These are phyloP conservation scores for Fallopia convolvulus DNA, from an alignment of 148 eudicot genomes.

Conservation along the genomic window DNA sequence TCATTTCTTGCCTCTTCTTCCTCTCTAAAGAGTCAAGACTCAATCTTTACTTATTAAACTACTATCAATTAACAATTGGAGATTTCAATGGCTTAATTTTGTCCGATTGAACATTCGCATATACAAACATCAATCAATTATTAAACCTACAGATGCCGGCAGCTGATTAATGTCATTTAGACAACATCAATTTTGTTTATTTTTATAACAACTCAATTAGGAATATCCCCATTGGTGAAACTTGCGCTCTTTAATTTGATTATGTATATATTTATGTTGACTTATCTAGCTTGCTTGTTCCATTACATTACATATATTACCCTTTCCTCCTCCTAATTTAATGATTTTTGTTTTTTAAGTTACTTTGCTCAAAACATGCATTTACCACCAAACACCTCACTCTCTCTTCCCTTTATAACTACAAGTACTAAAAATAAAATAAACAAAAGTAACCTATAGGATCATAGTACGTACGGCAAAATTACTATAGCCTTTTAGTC, in stretches of 20 bases:
- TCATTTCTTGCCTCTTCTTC: slow-evolving; percentile 22
- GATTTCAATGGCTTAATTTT: neutral
- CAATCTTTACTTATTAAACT: slow-evolving; percentile 21
- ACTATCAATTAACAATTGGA: neutral
- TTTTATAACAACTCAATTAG: too few relatives aligned
- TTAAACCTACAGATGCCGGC: neutral
- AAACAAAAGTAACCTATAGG: neutral
- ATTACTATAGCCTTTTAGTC: neutral
- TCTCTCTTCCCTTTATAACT: neutral
- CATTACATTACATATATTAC: neutral
- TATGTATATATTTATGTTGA: neutral
- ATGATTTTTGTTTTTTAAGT: neutral
- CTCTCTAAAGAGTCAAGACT: slow-evolving; percentile 16
- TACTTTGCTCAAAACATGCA: neutral
- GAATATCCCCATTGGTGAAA: neutral
- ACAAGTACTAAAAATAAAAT: neutral
- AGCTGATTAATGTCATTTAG: neutral
- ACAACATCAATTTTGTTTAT: too few relatives aligned
- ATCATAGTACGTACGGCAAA: neutral
- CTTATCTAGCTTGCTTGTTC: neutral
- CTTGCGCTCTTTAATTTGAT: neutral
- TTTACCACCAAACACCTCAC: neutral
- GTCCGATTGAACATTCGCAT: neutral
- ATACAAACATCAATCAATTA: neutral
- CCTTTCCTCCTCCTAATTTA: neutral